Evolutionary conservation across 2,329 filamentous ascomycete species (phyloP), one percentile per base, ranked within the genome.

Genomic region (Penicillium sp.): DNA sequence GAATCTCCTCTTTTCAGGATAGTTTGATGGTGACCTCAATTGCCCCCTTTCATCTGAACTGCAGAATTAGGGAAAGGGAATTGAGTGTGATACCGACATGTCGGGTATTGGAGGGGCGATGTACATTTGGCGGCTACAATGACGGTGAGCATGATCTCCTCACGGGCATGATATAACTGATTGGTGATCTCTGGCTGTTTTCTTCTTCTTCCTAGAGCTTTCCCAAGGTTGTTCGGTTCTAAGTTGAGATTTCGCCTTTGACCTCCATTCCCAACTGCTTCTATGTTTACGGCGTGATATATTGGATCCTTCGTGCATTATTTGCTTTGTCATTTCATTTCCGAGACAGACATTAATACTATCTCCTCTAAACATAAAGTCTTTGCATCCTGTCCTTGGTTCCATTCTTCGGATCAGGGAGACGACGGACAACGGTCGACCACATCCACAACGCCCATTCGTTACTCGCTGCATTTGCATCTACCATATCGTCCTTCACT

Each of bases 91-190:
- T 50, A 50, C 47, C 29, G 29, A 34, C 27, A 37, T 55, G 42
- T 55, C 49, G 52, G 57, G 52, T 55, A 56, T 53, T 54, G 49
- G 50, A 60, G 39, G 46, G 49, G 46, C 44, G 41, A 40, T 33
- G 39, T 39, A 35, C 50, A 28, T 34, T 53, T 33, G 36, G 36
- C 22, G 22, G 22, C 22, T 5, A 25, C 30, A 46, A 42, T 37
- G 14, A 50, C 39, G 42, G 38, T 49, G 49, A 39, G 22, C 13
- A 43, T 38, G 38, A 49, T 28, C 34, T 40, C 39, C 50, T 18
- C 41, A n/a, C n/a, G n/a, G n/a, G n/a, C n/a, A 30, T 46, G 44
- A 50, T 55, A 59, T 58, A 60, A 55, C 43, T 53, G 50, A 28
- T 19, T 39, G 14, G 34, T 4, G 25, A 10, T 49, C 16, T 33